These are phyloP conservation scores for Xylaria flabelliformis DNA, from an alignment of 495 filamentous ascomycete species.

Conservation along the genomic window DNA sequence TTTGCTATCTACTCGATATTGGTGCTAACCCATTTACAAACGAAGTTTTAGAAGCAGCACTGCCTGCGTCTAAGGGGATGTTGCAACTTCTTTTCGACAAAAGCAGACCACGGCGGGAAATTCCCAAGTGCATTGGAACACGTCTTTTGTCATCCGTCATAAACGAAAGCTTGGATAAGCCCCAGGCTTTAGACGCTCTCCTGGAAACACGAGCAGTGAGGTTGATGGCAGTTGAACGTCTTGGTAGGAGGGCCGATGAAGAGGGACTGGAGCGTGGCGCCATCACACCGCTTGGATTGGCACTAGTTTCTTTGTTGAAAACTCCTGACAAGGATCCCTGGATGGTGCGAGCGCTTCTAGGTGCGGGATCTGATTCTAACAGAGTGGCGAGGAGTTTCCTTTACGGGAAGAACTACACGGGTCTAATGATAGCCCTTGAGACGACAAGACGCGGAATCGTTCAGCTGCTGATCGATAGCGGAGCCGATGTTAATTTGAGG, in stretches of 20 bases:
- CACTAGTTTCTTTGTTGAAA: background rate
- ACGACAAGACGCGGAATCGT: constrained; percentile 32
- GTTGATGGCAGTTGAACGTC: background rate
- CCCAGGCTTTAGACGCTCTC: background rate
- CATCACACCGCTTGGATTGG: background rate
- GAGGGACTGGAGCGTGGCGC: background rate
- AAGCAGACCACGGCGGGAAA: background rate
- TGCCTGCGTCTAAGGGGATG: background rate
- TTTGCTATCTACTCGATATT: constrained; percentile 5
- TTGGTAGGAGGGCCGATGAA: background rate
- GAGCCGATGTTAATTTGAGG: constrained; percentile 38
- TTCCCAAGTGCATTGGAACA: background rate
- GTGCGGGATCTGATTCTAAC: constrained; percentile 1
- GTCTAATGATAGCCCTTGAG: constrained; percentile 30
- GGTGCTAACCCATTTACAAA: background rate
- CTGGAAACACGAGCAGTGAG: background rate
- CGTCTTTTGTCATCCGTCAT: background rate
- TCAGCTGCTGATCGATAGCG: constrained; percentile 39
- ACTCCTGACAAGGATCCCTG: background rate
- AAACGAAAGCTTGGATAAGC: background rate
- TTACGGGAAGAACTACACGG: background rate
- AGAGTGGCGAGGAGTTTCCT: background rate
- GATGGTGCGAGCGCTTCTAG: background rate
- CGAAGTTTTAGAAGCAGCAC: background rate
- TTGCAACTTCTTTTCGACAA: background rate